Percentiles rank a stretch among this genome's conserved stretches.
phyloP scores from a whole-genome alignment of 192 early-diverging fungal genomes.

The Coemansia sp. region DNA sequence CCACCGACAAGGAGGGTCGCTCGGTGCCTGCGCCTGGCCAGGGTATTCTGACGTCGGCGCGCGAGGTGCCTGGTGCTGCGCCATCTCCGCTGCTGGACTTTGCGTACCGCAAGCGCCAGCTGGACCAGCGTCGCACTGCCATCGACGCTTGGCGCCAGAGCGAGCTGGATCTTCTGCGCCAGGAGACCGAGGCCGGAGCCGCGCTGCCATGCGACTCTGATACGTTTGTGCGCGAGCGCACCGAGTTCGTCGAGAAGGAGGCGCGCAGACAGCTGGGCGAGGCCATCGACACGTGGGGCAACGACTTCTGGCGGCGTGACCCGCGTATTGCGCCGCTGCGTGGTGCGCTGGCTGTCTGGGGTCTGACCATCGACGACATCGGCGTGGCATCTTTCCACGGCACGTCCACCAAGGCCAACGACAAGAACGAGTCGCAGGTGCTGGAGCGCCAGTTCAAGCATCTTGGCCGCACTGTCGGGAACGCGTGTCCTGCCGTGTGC shows the following conservation, averaged over 20 bases:
- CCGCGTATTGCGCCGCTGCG: conserved; percentile 81
- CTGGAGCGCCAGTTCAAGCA: conserved; percentile 31
- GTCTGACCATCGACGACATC: conserved; percentile 30
- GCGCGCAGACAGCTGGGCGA: conserved; percentile 77
- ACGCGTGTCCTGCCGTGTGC: conserved; percentile 32
- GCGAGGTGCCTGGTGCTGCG: conserved; percentile 65
- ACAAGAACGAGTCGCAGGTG: conserved; percentile 41
- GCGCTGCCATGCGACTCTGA: conserved; percentile 55
- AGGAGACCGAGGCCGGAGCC: conserved; percentile 31
- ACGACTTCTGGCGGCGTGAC: conserved; percentile 80
- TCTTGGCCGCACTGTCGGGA: conserved; percentile 30
- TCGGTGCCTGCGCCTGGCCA: conserved; percentile 92
- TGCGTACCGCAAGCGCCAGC: conserved; percentile 82
- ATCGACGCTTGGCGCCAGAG: conserved; percentile 36
- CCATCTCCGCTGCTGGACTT: conserved; percentile 75
- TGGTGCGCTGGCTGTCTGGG: conserved; percentile 71
- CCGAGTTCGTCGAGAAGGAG: conserved; percentile 61
- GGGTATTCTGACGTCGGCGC: conserved; percentile 88
- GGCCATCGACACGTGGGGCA: conserved; percentile 77
- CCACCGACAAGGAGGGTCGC: conserved; percentile 92
- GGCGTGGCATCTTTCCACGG: conserved; percentile 34
- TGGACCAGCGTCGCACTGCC: conserved; percentile 51
- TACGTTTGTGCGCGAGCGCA: conserved; percentile 27
- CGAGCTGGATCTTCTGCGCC: conserved; percentile 30
- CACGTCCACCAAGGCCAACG: conserved; percentile 34